Base-by-base conservation (phyloP, 257 asterid genomes). In the Striga asiatica region DNA sequence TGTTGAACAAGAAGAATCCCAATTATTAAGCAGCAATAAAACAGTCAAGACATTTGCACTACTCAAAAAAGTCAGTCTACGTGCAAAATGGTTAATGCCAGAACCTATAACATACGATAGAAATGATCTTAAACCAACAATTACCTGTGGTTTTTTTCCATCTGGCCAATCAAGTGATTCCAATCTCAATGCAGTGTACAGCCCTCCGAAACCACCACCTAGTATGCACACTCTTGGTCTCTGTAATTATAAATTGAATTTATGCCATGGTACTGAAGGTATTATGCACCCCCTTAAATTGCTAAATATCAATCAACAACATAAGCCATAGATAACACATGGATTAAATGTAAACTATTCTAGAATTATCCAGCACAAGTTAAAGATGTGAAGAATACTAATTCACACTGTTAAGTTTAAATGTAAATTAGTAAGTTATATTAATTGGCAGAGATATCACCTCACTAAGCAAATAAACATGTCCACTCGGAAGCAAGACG, bases 121-220 rank as follows among this genome's bases (percentile, higher is more conserved):
- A 28, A 52, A 22, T 51, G 18, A 13, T 24, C 27, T 50, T 43
- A 25, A 61, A 49, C 5, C 12, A 45, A 22, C 29, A 38, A 9
- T 57, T 76, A 89, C 98, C 88, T 87, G 98, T 13, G 98, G 98
- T 63, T 73, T 91, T 76, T 82, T 91, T 67, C 82, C 94, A 64
- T 82, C 85, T 8, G 95, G 89, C 98, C 98, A 91, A 67, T 76
- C 85, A 61, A 91, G 97, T 49, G 97, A 82, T 64, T 84, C 95
- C 67, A 91, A 74, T 75, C 98, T 72, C 72, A 91, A 66, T 47
- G 97, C 98, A 52, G 98, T 91, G 79, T 87, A 91, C 35, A 91
- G 80, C 32, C 98, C 98, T 77, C 98, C 98, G 49, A 91, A 91
- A 23, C 97, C 98, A 74, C 96, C 98, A 66, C 98, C 98, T 54